A percentile compares a stretch with the other conserved stretches of the same genome.
Conservation (phyloP, 768 basidiomycete genomes). For the Amanita muscaria region DNA sequence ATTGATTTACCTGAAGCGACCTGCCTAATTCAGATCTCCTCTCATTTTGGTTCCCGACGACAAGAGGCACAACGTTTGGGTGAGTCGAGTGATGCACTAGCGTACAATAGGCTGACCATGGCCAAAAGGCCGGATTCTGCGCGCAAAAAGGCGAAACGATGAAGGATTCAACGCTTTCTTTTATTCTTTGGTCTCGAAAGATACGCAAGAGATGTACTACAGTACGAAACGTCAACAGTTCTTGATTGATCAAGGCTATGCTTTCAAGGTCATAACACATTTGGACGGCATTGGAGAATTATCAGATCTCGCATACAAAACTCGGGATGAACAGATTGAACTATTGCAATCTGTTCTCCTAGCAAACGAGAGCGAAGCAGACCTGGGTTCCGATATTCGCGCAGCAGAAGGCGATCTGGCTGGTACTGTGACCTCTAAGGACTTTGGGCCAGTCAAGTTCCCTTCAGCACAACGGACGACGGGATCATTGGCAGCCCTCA, state of each 20-base stretch:
- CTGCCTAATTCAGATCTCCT: conserved; percentile 98
- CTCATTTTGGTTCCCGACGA: conserved; percentile 95
- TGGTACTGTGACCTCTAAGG: conserved; percentile 79
- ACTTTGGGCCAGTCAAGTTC: conserved; percentile 71
- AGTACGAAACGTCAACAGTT: conserved; percentile 98
- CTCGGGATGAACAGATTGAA: conserved; percentile 90
- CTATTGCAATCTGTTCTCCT: conserved; percentile 88
- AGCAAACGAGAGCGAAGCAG: conserved; percentile 85
- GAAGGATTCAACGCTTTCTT: conserved; percentile 99
- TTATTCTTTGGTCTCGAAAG: conserved; percentile 97
- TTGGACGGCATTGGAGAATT: conserved; percentile 85
- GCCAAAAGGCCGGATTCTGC: conserved; percentile 77
- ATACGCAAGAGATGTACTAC: conserved; percentile 99
- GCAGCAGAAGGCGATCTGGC: conserved; percentile 80
- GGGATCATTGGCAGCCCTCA: conserved; percentile 74
- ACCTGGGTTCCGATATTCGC: conserved; percentile 76
- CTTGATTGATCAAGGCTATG: conserved; percentile 97
- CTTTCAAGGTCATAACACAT: conserved; percentile 99
- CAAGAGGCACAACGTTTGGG: conserved; percentile 97
- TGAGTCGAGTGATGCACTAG: conserved; percentile 18
- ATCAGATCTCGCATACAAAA: conserved; percentile 86
- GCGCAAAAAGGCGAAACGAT: conserved; percentile 95
- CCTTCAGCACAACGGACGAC: conserved; percentile 68
- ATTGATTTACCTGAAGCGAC: conserved; percentile 99
- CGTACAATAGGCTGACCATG: conserved; percentile 6